Conservation (phyloP, 495 filamentous ascomycete species). For the Penicillium antarcticum region DNA sequence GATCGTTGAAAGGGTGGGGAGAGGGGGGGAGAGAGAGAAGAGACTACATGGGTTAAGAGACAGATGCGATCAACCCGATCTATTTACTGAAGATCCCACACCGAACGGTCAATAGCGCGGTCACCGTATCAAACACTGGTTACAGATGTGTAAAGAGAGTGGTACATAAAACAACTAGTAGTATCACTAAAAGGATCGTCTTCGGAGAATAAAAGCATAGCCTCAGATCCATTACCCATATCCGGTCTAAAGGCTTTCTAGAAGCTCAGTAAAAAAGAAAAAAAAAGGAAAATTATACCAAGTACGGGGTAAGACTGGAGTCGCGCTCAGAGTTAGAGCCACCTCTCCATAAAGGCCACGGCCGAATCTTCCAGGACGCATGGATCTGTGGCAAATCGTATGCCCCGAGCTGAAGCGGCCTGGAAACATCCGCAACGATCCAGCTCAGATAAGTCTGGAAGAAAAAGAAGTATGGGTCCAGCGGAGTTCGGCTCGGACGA, state of each 20-base stretch:
- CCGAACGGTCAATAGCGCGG: constrained; percentile 5
- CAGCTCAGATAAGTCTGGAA: constrained; percentile 4
- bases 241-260: neutral
- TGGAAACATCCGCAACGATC: constrained; percentile 1
- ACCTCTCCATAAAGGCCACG: constrained; percentile 13
- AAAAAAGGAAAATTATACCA: neutral
- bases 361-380: constrained; percentile 6
- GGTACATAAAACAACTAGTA: constrained; percentile 1
- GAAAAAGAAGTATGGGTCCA: constrained; percentile 5
- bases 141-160: neutral
- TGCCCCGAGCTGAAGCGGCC: constrained; percentile 12
- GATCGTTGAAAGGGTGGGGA: neutral
- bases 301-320: constrained; percentile 7
- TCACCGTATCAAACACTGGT: constrained; percentile 1
- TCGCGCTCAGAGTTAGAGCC: constrained; percentile 8
- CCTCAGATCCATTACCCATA: constrained; percentile 5
- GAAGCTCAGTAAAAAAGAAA: neutral
- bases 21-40: neutral
- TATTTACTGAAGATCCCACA: constrained; percentile 8
- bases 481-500: neutral
- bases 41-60: neutral
- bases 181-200: constrained; percentile 12
- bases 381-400: constrained; percentile 20
- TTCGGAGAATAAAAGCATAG: constrained; percentile 6
- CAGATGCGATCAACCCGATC: constrained; percentile 2